Evolutionary conservation across 371 early-diverging fungal species (phyloP), one percentile per base, ranked within the genome.

Genomic region (Actinomortierella wolfii): DNA sequence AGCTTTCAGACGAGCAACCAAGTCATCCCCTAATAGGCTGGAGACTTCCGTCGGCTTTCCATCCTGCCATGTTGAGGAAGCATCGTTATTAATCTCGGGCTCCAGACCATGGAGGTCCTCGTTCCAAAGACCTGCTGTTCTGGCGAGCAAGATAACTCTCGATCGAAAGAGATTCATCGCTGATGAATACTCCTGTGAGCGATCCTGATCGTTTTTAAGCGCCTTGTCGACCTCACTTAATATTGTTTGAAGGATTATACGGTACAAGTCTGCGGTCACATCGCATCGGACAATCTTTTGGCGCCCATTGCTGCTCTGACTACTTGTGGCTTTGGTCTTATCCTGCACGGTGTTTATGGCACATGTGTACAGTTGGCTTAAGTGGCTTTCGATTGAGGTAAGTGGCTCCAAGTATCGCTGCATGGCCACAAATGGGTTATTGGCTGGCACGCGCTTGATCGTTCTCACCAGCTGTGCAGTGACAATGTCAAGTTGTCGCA

Each of bases 401-500:
- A 62, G 14, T 1, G n/a, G 45, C 3, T 39, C 18, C 3, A 45
- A 40, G 6, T 41, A 43, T 43, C 44, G 4, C 40, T 56, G 55
- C 62, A 51, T 34, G 23, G 39, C 13, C 6, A 15, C 29, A 39
- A 51, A 56, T 1, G 45, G 17, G 25, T 25, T 42, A 28, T 21
- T 24, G 3, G 15, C 13, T 1, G 51, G 62, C 8, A 56, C 2
- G 13, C 18, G 40, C 29, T 51, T 56, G 26, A 56, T 39, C 15
- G 29, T 62, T 45, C 51, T 18, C 34, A 62, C 45, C 44, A 56
- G 17, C 29, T 51, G 15, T 5, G 51, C 39, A 9, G 51, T 7
- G 0, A 17, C 56, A 3, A 43, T 51, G 42, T 61, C 62, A 34
- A 62, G 23, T 45, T 62, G 56, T 15, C 15, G 29, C 1, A 62